Evolutionary conservation across 139 green algal species (phyloP), one percentile per base, ranked within the genome.

Genomic region (Astrephomene gubernaculifera): DNA sequence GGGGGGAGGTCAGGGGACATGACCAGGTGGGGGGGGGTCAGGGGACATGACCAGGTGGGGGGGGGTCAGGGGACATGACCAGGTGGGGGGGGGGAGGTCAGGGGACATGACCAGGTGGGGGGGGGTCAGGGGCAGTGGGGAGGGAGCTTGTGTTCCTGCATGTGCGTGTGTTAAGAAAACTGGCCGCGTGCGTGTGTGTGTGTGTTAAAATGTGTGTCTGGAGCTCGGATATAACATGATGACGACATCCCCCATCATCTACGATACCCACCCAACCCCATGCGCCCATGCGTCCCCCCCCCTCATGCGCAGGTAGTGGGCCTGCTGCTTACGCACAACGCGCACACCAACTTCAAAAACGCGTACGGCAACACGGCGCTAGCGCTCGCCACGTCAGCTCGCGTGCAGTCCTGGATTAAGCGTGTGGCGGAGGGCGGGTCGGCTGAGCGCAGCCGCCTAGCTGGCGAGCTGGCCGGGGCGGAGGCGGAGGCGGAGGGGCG

Each of bases 301-400:
- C 49, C 12, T 25, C 49, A 12, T 17, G 12, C 49, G 27, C 79
- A 91, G 87, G 78, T 89, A 14, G 85, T 90, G n/a, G 80, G 71
- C 4, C 24, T 93, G 71, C 67, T 93, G 44, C 83, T 93, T 27
- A 78, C 79, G 29, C 39, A 84, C 14, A 87, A 87, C n/a, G 90
- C 90, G 38, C 44, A 81, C 52, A 86, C 84, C 0, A 67, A 36
- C 4, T 89, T 89, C 54, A 87, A 79, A 61, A 93, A 93, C 71
- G 86, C 86, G 57, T 91, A 88, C 72, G 85, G 86, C 71, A 90
- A 91, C 74, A 93, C 82, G 41, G 61, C 82, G 12, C 54, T 76
- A 5, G 4, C 71, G 5, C 60, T 89, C 33, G 75, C 84, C 7
- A 81, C 33, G 7, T 54, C 52, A 4, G n/a, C 61, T 12, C 33